phyloP scores from a whole-genome alignment of 2,329 filamentous ascomycete genomes.

The Xylaria sp. region DNA sequence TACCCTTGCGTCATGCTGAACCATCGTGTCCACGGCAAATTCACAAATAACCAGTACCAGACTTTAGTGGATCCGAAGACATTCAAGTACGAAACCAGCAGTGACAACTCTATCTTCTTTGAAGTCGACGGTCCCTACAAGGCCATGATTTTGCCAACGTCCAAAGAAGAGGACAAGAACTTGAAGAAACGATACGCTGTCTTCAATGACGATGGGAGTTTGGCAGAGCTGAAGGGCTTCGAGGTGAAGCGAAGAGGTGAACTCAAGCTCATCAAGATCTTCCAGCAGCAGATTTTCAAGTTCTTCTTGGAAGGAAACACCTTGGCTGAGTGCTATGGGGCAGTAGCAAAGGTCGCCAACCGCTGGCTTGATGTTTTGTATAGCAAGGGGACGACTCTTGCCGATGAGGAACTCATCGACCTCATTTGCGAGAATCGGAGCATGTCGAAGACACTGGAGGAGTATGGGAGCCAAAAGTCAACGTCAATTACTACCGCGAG shows the following conservation, averaged over 20 bases:
- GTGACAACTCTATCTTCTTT: conserved; percentile 99
- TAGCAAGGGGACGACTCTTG: conserved; percentile 83
- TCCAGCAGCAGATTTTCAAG: conserved; percentile 98
- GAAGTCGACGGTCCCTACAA: conserved; percentile 97
- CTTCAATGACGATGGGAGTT: conserved; percentile 95
- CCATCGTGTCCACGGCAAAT: conserved; percentile 89
- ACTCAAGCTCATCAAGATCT: conserved; percentile 99
- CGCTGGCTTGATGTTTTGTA: conserved; percentile 95
- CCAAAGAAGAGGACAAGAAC: conserved; percentile 99
- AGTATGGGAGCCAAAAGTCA: conserved; percentile 94
- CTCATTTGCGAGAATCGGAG: conserved; percentile 99
- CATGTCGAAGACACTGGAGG: conserved; percentile 95
- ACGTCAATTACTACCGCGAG: conserved; percentile 99
- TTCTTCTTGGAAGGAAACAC: conserved; percentile 95
- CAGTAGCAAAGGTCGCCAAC: conserved; percentile 94
- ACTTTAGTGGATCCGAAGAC: conserved; percentile 77
- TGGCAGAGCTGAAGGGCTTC: conserved; percentile 96
- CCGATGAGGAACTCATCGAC: conserved; percentile 96
- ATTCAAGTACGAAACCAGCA: conserved; percentile 93
- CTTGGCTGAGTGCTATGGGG: conserved; percentile 82
- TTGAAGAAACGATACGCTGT: conserved; percentile 99
- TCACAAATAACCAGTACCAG: conserved; percentile 98
- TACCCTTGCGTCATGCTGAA: conserved; percentile 99
- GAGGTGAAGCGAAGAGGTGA: conserved; percentile 97
- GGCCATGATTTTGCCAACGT: conserved; percentile 96